Base-by-base conservation (phyloP, 768 basidiomycete genomes). In the Lactarius indigo region DNA sequence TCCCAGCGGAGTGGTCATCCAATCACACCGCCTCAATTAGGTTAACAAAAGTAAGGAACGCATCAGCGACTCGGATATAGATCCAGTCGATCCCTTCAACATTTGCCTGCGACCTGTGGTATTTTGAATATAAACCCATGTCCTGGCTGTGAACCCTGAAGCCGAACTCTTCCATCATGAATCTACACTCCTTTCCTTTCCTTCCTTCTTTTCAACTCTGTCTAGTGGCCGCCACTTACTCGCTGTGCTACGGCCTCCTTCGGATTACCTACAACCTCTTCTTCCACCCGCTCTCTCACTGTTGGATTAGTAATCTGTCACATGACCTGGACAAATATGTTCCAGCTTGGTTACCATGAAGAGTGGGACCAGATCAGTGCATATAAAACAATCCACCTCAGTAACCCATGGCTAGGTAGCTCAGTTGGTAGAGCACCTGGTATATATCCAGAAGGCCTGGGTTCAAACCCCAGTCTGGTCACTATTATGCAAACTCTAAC, bases 261-360 rank as follows among this genome's bases (percentile, higher is more conserved):
- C 52, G 58, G 41, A 9, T 47, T 2, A 44, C 30, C 33, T 59
- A 67, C 31, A 67, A 67, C 20, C 0, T 64, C 50, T 64, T 35
- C 57, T 64, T 68, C 20, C 66, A 68, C 28, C 66, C 66, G 8
- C 66, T 68, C 33, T 33, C 66, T 13, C 57, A n/a, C n/a, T n/a
- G n/a, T n/a, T n/a, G n/a, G n/a, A n/a, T n/a, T n/a, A n/a, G n/a
- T n/a, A n/a, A n/a, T n/a, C n/a, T n/a, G n/a, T n/a, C n/a, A n/a
- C n/a, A n/a, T n/a, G n/a, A n/a, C n/a, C n/a, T n/a, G n/a, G n/a
- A n/a, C n/a, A n/a, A n/a, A n/a, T n/a, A n/a, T n/a, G n/a, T n/a
- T n/a, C n/a, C n/a, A n/a, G n/a, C n/a, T n/a, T n/a, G n/a, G n/a
- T n/a, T n/a, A n/a, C n/a, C n/a, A n/a, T n/a, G n/a, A n/a, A n/a